Percentiles rank a stretch among this genome's conserved stretches.
Evolutionary conservation across 2,329 filamentous ascomycete species (phyloP).

Genomic region (Colletotrichum orchidophilum): DNA sequence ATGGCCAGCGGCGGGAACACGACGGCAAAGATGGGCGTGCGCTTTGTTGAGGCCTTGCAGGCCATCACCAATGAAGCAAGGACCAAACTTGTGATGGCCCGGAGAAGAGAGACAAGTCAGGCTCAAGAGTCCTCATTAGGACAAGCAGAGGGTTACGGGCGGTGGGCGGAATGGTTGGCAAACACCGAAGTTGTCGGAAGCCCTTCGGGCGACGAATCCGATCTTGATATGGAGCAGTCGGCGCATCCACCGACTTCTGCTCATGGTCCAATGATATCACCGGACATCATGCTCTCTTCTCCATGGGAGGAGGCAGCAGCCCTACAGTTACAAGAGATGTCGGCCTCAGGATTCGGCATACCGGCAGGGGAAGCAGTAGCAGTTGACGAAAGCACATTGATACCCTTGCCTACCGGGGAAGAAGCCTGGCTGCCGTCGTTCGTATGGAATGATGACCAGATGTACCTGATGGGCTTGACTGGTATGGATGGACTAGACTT

Average conservation of each 20-base stretch:
- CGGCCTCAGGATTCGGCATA: neutral
- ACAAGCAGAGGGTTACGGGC: slow-evolving; percentile 23
- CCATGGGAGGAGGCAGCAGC: slow-evolving; percentile 15
- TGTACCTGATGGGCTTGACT: slow-evolving; percentile 38
- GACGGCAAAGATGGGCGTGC: slow-evolving; percentile 38
- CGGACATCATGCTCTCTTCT: neutral
- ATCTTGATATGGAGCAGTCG: neutral
- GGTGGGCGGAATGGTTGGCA: slow-evolving; percentile 38
- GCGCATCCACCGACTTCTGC: neutral
- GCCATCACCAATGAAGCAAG: slow-evolving; percentile 37
- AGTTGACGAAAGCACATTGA: neutral
- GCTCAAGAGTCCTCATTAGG: neutral
- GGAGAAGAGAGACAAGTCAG: neutral
- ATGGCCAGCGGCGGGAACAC: slow-evolving; percentile 45
- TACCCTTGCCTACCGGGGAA: neutral
- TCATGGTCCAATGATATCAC: neutral
- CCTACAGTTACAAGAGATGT: slow-evolving; percentile 4
- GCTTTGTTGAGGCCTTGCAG: slow-evolving; percentile 39
- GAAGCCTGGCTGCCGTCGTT: slow-evolving; percentile 22
- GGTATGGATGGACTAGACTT: slow-evolving; percentile 39
- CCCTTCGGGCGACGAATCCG: neutral
- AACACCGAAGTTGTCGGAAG: neutral
- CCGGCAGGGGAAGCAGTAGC: neutral
- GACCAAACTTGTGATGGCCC: slow-evolving; percentile 21
- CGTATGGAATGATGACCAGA: slow-evolving; percentile 37